Evolutionary conservation across 2,329 filamentous ascomycete species (phyloP).

Genomic region (Colletotrichum musicola): DNA sequence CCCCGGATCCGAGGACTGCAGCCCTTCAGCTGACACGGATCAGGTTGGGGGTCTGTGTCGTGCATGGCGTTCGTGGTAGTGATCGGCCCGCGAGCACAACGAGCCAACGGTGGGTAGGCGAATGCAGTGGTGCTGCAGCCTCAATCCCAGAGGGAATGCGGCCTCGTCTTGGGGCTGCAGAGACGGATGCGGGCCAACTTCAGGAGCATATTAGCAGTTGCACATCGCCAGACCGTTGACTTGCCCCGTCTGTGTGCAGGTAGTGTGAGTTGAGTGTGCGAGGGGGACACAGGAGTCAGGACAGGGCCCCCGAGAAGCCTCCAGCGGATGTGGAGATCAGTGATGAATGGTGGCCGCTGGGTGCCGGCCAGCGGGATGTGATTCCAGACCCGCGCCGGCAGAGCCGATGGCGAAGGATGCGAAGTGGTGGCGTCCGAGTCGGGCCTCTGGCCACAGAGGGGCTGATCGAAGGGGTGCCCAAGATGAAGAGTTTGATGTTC

Average conservation of each 20-base stretch:
- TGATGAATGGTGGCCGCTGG: conserved; percentile 34
- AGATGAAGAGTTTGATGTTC: conserved; percentile 11
- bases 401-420: conserved; percentile 29
- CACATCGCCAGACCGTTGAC: conserved; percentile 27
- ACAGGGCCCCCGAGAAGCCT: conserved; percentile 4
- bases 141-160: conserved; percentile 24
- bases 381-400: conserved; percentile 36
- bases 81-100: conserved; percentile 24
- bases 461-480: neutral
- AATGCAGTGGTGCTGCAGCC: conserved; percentile 35
- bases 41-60: conserved; percentile 33
- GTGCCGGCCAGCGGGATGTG: conserved; percentile 33
- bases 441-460: conserved; percentile 4
- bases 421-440: conserved; percentile 26
- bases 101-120: conserved; percentile 27
- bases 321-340: conserved; percentile 15
- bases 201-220: conserved; percentile 11
- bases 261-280: conserved; percentile 21
- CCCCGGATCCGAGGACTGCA: conserved; percentile 2
- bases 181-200: neutral
- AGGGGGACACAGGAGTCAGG: conserved; percentile 13
- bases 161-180: conserved; percentile 24
- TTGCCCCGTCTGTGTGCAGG: conserved; percentile 29
- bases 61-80: conserved; percentile 29
- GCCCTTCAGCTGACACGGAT: conserved; percentile 32